phyloP scores from a whole-genome alignment of 768 basidiomycete genomes.

The Rhodotorula paludigena region DNA sequence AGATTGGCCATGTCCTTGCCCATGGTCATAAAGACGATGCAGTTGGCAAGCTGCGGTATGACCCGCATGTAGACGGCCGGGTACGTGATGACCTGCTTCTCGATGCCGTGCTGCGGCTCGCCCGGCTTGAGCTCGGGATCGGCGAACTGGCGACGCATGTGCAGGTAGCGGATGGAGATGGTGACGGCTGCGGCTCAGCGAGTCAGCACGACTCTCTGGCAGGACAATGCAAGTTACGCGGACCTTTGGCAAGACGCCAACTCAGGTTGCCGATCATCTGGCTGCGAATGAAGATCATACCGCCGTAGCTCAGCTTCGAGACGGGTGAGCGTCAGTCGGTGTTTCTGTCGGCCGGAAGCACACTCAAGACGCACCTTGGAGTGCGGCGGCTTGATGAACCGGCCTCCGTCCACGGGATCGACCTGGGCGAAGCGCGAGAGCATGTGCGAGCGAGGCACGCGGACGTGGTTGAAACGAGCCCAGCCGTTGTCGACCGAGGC shows the following conservation, averaged over 20 bases:
- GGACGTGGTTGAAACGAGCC: constrained; percentile 48
- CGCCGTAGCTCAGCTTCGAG: constrained; percentile 25
- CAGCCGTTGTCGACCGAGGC: constrained; percentile 33
- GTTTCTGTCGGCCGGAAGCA: constrained; percentile 41
- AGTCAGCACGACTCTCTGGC: neutral
- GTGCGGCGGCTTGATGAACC: constrained; percentile 64
- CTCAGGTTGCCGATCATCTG: constrained; percentile 60
- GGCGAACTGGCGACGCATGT: constrained; percentile 64
- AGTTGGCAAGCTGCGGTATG: constrained; percentile 63
- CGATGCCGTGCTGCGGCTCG: constrained; percentile 52
- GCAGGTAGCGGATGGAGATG: constrained; percentile 66
- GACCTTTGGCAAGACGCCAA: constrained; percentile 65
- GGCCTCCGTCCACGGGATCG: constrained; percentile 55
- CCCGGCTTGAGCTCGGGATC: constrained; percentile 46
- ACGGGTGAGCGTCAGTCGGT: too few species aligned
- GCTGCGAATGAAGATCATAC: constrained; percentile 36
- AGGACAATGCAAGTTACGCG: neutral
- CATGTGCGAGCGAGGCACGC: constrained; percentile 56
- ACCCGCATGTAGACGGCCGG: constrained; percentile 70
- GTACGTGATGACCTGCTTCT: constrained; percentile 64
- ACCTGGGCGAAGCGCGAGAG: constrained; percentile 68
- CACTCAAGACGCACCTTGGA: constrained; percentile 69
- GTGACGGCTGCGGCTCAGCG: constrained; percentile 52
- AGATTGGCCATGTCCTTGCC: constrained; percentile 56
- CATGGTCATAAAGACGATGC: constrained; percentile 64